Conservation (phyloP, 768 basidiomycete genomes). For the Hypholoma sublateritium region DNA sequence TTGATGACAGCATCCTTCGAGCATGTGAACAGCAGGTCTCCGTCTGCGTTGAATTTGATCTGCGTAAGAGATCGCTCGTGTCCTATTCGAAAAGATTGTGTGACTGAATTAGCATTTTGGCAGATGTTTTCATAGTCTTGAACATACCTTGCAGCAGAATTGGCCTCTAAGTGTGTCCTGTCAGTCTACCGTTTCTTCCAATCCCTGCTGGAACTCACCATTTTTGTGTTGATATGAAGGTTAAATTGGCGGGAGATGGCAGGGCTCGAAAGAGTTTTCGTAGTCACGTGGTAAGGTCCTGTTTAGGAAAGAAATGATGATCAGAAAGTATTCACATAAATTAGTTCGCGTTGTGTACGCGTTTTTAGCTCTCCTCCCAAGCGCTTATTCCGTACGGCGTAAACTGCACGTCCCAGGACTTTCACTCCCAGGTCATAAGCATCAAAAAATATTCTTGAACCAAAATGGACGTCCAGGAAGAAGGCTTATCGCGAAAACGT, state of each 20-base stretch:
- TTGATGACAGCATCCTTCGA: conserved; percentile 96
- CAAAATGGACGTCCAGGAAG: not conserved
- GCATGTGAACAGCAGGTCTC: conserved; percentile 93
- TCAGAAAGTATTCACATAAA: not conserved
- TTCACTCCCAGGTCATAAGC: not conserved
- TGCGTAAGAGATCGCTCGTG: conserved; percentile 97
- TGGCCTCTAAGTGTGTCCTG: conserved; percentile 48
- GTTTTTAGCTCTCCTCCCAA: not conserved
- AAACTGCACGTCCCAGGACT: no score
- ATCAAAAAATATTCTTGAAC: not conserved
- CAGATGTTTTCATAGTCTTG: not conserved
- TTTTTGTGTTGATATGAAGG: conserved; percentile 23
- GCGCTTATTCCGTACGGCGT: no score
- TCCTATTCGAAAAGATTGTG: conserved; percentile 46
- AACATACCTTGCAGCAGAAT: conserved; percentile 68
- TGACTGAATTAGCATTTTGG: not conserved
- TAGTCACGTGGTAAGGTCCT: not conserved
- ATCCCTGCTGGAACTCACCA: conserved; percentile 25
- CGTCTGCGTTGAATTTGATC: conserved; percentile 96
- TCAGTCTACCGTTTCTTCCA: not conserved
- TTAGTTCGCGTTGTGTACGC: not conserved
- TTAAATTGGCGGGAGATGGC: conserved; percentile 1
- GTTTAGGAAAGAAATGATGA: not conserved
- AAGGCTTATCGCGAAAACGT: not conserved
- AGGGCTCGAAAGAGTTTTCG: conserved; percentile 22